phyloP scores from a whole-genome alignment of 2,329 filamentous ascomycete genomes.

The Beauveria medogensis region DNA sequence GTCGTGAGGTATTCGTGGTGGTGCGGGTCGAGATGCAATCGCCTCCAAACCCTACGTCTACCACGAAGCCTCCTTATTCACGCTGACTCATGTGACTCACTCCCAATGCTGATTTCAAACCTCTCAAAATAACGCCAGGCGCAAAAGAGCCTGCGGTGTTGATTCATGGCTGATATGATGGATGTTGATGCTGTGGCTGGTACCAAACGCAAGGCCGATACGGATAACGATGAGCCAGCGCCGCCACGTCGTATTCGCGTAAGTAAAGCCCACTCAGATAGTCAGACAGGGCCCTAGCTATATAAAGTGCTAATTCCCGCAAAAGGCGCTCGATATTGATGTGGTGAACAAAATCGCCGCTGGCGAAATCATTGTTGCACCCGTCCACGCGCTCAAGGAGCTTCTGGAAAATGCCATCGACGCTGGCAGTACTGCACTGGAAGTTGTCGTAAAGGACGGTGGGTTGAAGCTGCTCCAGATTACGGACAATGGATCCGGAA shows the following conservation, averaged over 20 bases:
- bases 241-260: constrained; percentile 43
- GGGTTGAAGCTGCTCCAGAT: constrained; percentile 93
- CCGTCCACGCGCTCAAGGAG: constrained; percentile 92
- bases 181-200: constrained; percentile 36
- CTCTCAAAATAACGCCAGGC: background rate
- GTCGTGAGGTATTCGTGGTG: constrained; percentile 6
- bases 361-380: constrained; percentile 95
- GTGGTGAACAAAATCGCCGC: constrained; percentile 99
- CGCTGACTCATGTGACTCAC: background rate
- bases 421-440: constrained; percentile 85
- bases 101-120: background rate
- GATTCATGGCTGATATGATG: constrained; percentile 32
- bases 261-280: constrained; percentile 16
- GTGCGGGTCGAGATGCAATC: constrained; percentile 4
- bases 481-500: constrained; percentile 93
- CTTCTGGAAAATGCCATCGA: constrained; percentile 96
- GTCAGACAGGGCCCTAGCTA: background rate
- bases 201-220: constrained; percentile 42
- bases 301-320: background rate
- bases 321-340: constrained; percentile 74
- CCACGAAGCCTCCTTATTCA: background rate
- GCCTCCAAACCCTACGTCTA: background rate
- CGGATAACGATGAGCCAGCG: constrained; percentile 27
- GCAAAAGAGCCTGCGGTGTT: background rate
- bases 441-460: constrained; percentile 89